Percentiles rank a stretch among this genome's conserved stretches.
Conservation (phyloP, 305 asterid genomes). For the Fraxinus greggii region DNA sequence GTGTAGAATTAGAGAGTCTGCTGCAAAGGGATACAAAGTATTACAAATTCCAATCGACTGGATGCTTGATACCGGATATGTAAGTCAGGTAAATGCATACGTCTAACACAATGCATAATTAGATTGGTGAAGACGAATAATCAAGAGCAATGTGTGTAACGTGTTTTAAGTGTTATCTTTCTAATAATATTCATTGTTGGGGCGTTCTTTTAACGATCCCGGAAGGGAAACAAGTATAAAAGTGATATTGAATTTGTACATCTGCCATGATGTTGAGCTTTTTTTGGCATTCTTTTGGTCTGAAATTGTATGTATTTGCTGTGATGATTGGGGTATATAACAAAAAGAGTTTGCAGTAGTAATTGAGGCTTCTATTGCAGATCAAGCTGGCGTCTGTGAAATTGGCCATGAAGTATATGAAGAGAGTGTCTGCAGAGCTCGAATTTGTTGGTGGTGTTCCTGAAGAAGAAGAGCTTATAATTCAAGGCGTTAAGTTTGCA, state of each 20-base stretch:
- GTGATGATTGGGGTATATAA: slow-evolving; percentile 23
- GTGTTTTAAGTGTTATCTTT: not conserved
- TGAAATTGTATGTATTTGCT: slow-evolving; percentile 8
- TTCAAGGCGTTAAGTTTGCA: slow-evolving; percentile 54
- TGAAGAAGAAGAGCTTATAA: slow-evolving; percentile 53
- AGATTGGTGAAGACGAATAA: slow-evolving; percentile 14
- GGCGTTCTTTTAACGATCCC: not conserved
- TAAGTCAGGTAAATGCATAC: slow-evolving; percentile 58
- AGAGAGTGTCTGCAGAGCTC: slow-evolving; percentile 52
- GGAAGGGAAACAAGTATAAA: not conserved
- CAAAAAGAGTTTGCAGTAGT: slow-evolving; percentile 6
- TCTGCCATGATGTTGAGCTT: not conserved
- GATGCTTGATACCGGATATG: slow-evolving; percentile 90
- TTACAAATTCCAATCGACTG: slow-evolving; percentile 73
- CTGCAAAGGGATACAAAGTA: slow-evolving; percentile 65
- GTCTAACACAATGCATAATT: slow-evolving; percentile 11
- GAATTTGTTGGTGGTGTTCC: slow-evolving; percentile 52
- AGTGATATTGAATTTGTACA: not conserved
- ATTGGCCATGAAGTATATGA: slow-evolving; percentile 59
- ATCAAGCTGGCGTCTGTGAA: slow-evolving; percentile 62
- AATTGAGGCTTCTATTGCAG: slow-evolving; percentile 39
- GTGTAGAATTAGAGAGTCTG: slow-evolving; percentile 89
- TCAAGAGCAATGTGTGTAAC: not conserved
- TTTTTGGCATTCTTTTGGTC: slow-evolving; percentile 1
- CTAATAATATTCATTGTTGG: not conserved